Evolutionary conservation across 2,329 filamentous ascomycete species (phyloP).

Genomic region (Aspergillus ochraceoroseus): DNA sequence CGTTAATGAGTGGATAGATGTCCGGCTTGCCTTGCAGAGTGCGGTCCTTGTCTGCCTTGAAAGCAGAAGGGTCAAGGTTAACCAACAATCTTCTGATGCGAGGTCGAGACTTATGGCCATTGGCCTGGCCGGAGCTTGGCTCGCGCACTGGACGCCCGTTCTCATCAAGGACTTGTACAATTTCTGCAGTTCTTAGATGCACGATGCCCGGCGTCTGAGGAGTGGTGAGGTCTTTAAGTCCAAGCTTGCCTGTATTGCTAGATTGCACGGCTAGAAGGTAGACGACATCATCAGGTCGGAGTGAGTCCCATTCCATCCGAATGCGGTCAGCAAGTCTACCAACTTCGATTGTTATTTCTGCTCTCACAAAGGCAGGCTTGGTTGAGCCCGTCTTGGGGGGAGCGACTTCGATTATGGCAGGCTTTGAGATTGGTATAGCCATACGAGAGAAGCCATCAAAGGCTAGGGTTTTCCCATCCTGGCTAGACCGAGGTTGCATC

Average conservation of each 20-base stretch:
- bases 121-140: conserved; percentile 49
- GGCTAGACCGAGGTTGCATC: conserved; percentile 63
- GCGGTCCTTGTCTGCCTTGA: conserved; percentile 68
- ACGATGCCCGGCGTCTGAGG: conserved; percentile 62
- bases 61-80: conserved; percentile 72
- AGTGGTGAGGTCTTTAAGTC: conserved; percentile 18
- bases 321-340: conserved; percentile 70
- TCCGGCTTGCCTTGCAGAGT: conserved; percentile 64
- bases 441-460: conserved; percentile 88
- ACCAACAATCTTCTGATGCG: conserved; percentile 67
- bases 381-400: conserved; percentile 78
- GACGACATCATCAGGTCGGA: conserved; percentile 81
- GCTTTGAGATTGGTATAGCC: conserved; percentile 80
- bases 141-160: conserved; percentile 70
- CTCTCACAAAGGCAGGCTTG: conserved; percentile 76
- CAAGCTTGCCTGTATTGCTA: conserved; percentile 32
- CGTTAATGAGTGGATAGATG: conserved; percentile 77
- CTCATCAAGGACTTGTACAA: conserved; percentile 81
- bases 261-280: conserved; percentile 76
- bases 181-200: conserved; percentile 72
- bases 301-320: conserved; percentile 80
- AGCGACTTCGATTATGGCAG: conserved; percentile 78
- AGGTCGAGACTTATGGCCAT: conserved; percentile 57
- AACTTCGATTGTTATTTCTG: conserved; percentile 80
- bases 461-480: conserved; percentile 58